phyloP scores from a whole-genome alignment of 2,329 filamentous ascomycete genomes.

The Grosmannia clavigera region DNA sequence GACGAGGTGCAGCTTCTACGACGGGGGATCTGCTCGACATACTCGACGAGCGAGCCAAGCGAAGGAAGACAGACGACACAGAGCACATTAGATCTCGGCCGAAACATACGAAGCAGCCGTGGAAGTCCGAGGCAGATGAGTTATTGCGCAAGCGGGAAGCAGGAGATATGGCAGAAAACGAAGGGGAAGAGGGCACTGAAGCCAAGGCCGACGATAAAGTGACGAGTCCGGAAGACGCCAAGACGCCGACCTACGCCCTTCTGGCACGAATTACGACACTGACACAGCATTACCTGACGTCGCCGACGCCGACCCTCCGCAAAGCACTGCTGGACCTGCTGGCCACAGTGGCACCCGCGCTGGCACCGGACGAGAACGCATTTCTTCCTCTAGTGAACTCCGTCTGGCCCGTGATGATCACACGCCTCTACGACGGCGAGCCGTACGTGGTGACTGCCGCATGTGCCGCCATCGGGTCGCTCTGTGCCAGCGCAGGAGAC shows the following conservation, averaged over 20 bases:
- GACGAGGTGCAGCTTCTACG: background rate
- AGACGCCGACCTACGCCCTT: slow-evolving; percentile 67
- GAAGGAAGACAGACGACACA: slow-evolving; percentile 9
- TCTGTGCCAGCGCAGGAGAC: slow-evolving; percentile 63
- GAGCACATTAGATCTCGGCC: slow-evolving; percentile 18
- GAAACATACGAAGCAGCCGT: slow-evolving; percentile 24
- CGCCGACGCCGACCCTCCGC: slow-evolving; percentile 66
- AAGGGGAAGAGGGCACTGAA: slow-evolving; percentile 20
- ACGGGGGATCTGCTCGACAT: slow-evolving; percentile 5
- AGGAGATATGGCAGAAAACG: slow-evolving; percentile 22
- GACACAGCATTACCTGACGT: slow-evolving; percentile 84
- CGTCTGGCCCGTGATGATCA: slow-evolving; percentile 72
- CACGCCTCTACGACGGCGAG: slow-evolving; percentile 54
- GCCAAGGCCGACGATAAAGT: slow-evolving; percentile 14
- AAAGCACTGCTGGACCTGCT: slow-evolving; percentile 69
- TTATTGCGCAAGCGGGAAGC: slow-evolving; percentile 18
- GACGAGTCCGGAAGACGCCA: slow-evolving; percentile 32
- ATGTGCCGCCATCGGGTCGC: slow-evolving; percentile 51
- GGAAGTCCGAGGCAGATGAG: slow-evolving; percentile 20
- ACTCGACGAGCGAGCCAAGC: slow-evolving; percentile 14
- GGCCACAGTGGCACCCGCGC: slow-evolving; percentile 54
- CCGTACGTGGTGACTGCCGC: slow-evolving; percentile 58
- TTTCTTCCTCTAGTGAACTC: slow-evolving; percentile 85
- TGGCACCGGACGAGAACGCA: slow-evolving; percentile 65
- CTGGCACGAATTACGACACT: slow-evolving; percentile 70